Conservation (phyloP, 2,329 filamentous ascomycete species). For the Apiospora marii region DNA sequence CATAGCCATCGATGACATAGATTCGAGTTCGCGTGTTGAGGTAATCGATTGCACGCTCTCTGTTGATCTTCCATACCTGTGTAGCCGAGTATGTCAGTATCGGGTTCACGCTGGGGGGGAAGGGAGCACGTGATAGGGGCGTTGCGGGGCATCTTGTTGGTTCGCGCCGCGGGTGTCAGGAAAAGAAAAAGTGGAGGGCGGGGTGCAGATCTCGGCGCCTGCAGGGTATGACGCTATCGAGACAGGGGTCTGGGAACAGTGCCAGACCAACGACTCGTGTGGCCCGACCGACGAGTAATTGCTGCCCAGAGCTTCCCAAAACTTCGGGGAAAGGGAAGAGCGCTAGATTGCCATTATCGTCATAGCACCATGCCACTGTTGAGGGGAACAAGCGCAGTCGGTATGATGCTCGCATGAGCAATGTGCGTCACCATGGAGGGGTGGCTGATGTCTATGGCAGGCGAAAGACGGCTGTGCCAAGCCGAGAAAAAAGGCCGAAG, state of each 20-base stretch:
- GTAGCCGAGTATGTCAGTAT: slow-evolving; percentile 17
- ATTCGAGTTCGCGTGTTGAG: slow-evolving; percentile 98
- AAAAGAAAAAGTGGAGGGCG: slow-evolving; percentile 23
- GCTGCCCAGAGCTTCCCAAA: background rate
- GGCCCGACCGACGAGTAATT: slow-evolving; percentile 9
- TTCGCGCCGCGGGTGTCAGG: background rate
- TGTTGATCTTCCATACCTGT: slow-evolving; percentile 99
- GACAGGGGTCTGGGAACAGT: background rate
- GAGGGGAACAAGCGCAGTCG: background rate
- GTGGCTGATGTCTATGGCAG: background rate
- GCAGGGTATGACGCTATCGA: slow-evolving; percentile 20
- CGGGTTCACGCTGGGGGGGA: background rate
- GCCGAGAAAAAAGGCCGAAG: background rate
- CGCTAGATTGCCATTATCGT: background rate
- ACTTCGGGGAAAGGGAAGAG: background rate
- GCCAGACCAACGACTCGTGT: slow-evolving; percentile 5
- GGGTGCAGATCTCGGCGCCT: slow-evolving; percentile 22
- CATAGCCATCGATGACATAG: slow-evolving; percentile 97
- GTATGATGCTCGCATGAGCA: background rate
- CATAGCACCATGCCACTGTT: slow-evolving; percentile 3
- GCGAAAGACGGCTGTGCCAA: background rate
- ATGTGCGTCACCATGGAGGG: slow-evolving; percentile 3
- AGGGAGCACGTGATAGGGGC: background rate
- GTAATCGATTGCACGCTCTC: slow-evolving; percentile 98
- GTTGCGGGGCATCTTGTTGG: background rate